Conservation (phyloP, 352 stramenopile genomes). For the Hyphochytrium catenoides region DNA sequence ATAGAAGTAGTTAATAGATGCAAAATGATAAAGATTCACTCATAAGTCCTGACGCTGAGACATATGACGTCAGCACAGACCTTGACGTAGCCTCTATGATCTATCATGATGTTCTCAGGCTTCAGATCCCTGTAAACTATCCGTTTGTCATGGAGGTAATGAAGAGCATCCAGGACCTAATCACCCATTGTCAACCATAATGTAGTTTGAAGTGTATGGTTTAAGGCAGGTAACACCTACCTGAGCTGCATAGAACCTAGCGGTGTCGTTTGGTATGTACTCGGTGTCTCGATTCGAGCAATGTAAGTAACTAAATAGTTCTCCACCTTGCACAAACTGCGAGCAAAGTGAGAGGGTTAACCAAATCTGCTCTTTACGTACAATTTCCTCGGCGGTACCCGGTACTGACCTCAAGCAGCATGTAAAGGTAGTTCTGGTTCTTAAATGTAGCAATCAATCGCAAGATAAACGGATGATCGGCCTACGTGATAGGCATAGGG, state of each 20-base stretch:
- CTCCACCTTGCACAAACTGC: constrained; percentile 49
- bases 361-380: too few relatives aligned
- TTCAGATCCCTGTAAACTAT: constrained; percentile 82
- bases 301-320: constrained; percentile 86
- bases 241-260: constrained; percentile 31
- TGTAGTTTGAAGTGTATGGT: too few relatives aligned
- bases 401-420: constrained; percentile 68
- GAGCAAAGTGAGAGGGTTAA: neutral
- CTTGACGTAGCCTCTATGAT: constrained; percentile 76
- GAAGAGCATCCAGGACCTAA: constrained; percentile 58
- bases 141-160: constrained; percentile 60
- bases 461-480: constrained; percentile 91
- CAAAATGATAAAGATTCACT: neutral
- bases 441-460: constrained; percentile 84
- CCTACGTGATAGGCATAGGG: constrained; percentile 8
- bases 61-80: too few relatives aligned
- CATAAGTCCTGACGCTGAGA: too few relatives aligned
- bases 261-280: constrained; percentile 25
- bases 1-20: constrained; percentile 7
- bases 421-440: constrained; percentile 70
- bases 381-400: too few relatives aligned
- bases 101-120: constrained; percentile 88
- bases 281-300: constrained; percentile 24
- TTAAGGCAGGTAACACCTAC: too few relatives aligned
- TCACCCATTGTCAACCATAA: too few relatives aligned